A percentile compares a stretch with the other conserved stretches of the same genome.
These are phyloP conservation scores for Ophiostoma angusticollis DNA, from an alignment of 2,329 filamentous ascomycete genomes.

Conservation along the genomic window DNA sequence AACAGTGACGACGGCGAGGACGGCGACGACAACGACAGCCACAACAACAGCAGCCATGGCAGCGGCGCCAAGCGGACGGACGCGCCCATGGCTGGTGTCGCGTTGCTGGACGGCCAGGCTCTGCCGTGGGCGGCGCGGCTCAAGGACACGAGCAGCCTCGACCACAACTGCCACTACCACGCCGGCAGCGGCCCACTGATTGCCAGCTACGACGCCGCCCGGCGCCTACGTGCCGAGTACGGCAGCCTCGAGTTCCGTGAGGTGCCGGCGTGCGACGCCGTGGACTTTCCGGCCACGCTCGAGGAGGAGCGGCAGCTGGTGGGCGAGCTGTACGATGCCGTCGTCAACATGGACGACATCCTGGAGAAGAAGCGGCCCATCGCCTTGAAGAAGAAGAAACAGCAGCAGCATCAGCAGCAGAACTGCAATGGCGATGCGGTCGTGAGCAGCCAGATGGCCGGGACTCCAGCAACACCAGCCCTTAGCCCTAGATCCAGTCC, in stretches of 20 bases:
- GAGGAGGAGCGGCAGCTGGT: slow-evolving; percentile 17
- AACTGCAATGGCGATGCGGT: neutral
- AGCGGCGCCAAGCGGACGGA: neutral
- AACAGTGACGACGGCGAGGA: no score
- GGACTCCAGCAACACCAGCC: no score
- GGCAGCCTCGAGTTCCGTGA: slow-evolving; percentile 10
- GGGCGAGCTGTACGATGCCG: slow-evolving; percentile 19
- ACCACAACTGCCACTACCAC: neutral
- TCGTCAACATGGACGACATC: slow-evolving; percentile 12
- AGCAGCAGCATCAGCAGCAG: neutral
- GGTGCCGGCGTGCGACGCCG: neutral
- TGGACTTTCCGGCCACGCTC: slow-evolving; percentile 13
- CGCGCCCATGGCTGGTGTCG: slow-evolving; percentile 5
- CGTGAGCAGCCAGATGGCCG: neutral
- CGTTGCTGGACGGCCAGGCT: slow-evolving; percentile 6
- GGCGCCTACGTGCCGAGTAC: slow-evolving; percentile 11
- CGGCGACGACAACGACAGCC: no score
- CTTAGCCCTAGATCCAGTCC: no score
- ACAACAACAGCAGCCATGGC: no score
- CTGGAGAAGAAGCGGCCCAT: slow-evolving; percentile 10
- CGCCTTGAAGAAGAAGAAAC: neutral
- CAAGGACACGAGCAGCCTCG: neutral
- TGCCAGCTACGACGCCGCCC: slow-evolving; percentile 5
- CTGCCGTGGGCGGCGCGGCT: slow-evolving; percentile 8
- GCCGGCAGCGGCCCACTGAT: slow-evolving; percentile 5